Percentiles rank a stretch among this genome's conserved stretches.
Conservation (phyloP, 2,329 filamentous ascomycete genomes). For the Juglanconis sp. region DNA sequence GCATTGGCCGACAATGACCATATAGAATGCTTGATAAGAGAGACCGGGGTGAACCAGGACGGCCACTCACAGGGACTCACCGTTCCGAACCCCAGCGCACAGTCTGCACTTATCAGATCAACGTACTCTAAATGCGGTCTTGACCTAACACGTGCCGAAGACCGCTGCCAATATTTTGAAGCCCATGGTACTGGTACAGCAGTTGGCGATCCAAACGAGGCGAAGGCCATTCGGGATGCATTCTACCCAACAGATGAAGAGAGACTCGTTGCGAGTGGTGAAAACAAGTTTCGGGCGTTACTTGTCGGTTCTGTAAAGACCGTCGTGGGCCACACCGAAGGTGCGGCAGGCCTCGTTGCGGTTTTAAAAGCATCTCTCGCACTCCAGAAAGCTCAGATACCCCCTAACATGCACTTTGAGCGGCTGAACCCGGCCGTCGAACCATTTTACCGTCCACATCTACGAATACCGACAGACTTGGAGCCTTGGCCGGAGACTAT, state of each 20-base stretch:
- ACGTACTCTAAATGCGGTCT: conserved; percentile 35
- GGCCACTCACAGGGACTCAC: conserved; percentile 46
- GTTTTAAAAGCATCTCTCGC: conserved; percentile 34
- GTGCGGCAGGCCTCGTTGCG: conserved; percentile 37
- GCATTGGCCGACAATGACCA: conserved; percentile 43
- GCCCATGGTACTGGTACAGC: conserved; percentile 38
- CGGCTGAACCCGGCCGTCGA: conserved; percentile 31
- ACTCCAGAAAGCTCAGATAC: conserved; percentile 32
- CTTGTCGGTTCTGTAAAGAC: conserved; percentile 27
- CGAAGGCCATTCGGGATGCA: conserved; percentile 27
- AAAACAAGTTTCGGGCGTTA: too few relatives aligned
- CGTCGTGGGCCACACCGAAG: too few relatives aligned
- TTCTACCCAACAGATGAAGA: conserved; percentile 25
- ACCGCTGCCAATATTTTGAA: conserved; percentile 39
- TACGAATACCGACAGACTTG: conserved; percentile 14
- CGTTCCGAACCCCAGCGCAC: conserved; percentile 39
- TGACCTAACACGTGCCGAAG: conserved; percentile 22
- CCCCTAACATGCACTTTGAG: conserved; percentile 34
- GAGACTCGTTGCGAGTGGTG: too few relatives aligned
- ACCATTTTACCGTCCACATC: conserved; percentile 24
- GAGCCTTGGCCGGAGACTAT: not conserved
- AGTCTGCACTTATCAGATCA: conserved; percentile 37
- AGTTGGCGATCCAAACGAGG: conserved; percentile 24
- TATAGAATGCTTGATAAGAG: conserved; percentile 40
- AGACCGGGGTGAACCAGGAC: conserved; percentile 41